Evolutionary conservation across 2,329 filamentous ascomycete species (phyloP), one percentile per base, ranked within the genome.

Genomic region (Nemania diffusa): DNA sequence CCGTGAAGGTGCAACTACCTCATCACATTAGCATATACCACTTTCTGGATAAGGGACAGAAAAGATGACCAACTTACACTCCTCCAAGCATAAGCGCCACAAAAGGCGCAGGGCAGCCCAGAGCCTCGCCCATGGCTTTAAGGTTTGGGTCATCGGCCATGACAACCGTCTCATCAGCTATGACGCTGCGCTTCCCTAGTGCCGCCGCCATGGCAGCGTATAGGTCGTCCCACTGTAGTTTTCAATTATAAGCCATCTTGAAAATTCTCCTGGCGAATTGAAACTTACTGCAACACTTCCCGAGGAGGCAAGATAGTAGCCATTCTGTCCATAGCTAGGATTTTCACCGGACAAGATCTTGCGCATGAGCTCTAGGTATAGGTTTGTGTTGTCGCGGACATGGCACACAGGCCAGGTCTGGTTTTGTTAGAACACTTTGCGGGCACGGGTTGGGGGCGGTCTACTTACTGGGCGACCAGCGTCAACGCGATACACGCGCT

Each of bases 381-480:
- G 69, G 0, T 72, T 73, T 0, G 81, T 78, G 37, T 80, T 87
- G 63, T 88, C 85, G 0, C 72, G 9, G 3, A 87, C 72, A 62
- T 87, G 84, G 64, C 82, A 85, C 5, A 88, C 85, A 0, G 85
- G 85, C 85, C 85, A 87, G 1, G 75, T 78, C 81, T 84, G 17
- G 3, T 1, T 34, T 65, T 61, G 55, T 62, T 55, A 65, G 57
- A n/a, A n/a, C 5, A n/a, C 52, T 37, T 57, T 46, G 17, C 13
- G 9, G 56, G 24, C 29, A 26, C 15, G n/a, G 4, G 27, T 9
- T 20, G 34, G 26, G 17, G 17, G 1, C 5, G n/a, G 17, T 46
- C 17, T 20, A 58, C 79, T 27, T 71, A 82, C 81, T 22, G 79
- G 77, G 15, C 73, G 67, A 20, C 74, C 80, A 0, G 72, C 22